Conservation (phyloP, 2,329 filamentous ascomycete genomes). For the Pseudohalonectria lignicola region DNA sequence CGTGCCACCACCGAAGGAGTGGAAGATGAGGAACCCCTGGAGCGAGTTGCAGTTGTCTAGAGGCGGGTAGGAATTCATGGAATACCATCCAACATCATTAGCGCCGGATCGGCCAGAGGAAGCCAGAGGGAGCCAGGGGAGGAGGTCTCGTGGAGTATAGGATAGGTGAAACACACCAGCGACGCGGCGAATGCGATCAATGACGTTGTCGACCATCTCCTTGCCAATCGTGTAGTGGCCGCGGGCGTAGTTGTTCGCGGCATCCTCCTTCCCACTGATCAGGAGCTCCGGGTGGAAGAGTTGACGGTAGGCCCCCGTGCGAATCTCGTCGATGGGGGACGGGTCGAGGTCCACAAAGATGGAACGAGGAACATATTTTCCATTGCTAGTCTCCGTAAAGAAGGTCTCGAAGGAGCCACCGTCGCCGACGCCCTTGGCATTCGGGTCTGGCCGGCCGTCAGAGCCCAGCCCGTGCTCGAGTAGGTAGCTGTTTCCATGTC, state of each 20-base stretch:
- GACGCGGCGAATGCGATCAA: conserved; percentile 95
- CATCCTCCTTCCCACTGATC: conserved; percentile 87
- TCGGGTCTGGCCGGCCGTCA: conserved; percentile 54
- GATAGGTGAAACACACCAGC: conserved; percentile 29
- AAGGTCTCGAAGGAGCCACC: conserved; percentile 60
- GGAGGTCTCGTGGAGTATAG: no score
- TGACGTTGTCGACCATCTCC: conserved; percentile 95
- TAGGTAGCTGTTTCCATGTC: conserved; percentile 45
- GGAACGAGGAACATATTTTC: conserved; percentile 63
- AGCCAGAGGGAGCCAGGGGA: no score
- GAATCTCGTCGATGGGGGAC: conserved; percentile 64
- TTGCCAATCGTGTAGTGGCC: conserved; percentile 99
- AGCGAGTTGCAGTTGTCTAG: conserved; percentile 89
- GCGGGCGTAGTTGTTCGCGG: conserved; percentile 99
- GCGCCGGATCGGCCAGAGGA: no score
- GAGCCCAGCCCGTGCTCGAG: conserved; percentile 59
- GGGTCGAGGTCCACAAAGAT: conserved; percentile 65
- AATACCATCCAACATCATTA: no score
- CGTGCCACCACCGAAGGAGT: conserved; percentile 98
- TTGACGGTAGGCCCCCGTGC: conserved; percentile 54
- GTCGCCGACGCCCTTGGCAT: conserved; percentile 46
- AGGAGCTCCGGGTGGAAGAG: conserved; percentile 64
- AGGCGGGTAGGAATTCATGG: no score
- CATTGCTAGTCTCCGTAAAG: conserved; percentile 61
- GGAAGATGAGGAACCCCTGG: conserved; percentile 98